Base-by-base conservation (phyloP, 306 rosid species). In the Vigna nakashimae region DNA sequence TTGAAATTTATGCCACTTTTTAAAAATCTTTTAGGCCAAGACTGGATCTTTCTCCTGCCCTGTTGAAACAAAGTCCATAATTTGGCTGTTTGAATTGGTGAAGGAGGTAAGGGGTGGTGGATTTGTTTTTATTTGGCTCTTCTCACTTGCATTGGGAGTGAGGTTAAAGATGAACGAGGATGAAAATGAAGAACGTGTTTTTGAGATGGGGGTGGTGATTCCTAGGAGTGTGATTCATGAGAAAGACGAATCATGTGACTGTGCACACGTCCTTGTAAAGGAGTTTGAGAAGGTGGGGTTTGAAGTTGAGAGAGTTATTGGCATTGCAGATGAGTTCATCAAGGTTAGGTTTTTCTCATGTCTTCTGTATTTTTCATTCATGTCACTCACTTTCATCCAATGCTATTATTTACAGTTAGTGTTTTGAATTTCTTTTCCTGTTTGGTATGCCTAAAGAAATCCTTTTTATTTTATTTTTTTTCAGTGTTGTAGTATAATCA, bases 181-280 rank as follows among this genome's bases (percentile, higher is more conserved):
- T 46, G 89, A 60, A 60, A 88, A 88, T 55, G 90, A 84, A 50
- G 86, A 81, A 6, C 76, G 78, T 84, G 85, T 81, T 22, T 96
- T 92, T 80, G 99, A 96, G 80, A 76, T 96, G 77, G 93, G 90
- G 82, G 89, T 90, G 76, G 99, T 90, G 79, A 88, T 92, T 91
- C 91, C 98, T 0, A 92, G 85, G 83, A 85, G 86, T 32, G 79
- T 42, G 32, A 73, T 77, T 55, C 83, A 77, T 70, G 89, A 80
- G 51, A 74, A 57, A 65, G 91, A 86, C 26, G 86, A 74, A 69
- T 74, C 24, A 20, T 72, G 28, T 56, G 93, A 91, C 34, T 88
- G 95, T 57, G 82, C 79, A 64, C 68, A 71, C 72, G 83, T 91
- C 67, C 92, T 95, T 38, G 74, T 87, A 20, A 63, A 80, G 34